phyloP scores from a whole-genome alignment of 495 filamentous ascomycete genomes.

The Penicillium riverlandense region DNA sequence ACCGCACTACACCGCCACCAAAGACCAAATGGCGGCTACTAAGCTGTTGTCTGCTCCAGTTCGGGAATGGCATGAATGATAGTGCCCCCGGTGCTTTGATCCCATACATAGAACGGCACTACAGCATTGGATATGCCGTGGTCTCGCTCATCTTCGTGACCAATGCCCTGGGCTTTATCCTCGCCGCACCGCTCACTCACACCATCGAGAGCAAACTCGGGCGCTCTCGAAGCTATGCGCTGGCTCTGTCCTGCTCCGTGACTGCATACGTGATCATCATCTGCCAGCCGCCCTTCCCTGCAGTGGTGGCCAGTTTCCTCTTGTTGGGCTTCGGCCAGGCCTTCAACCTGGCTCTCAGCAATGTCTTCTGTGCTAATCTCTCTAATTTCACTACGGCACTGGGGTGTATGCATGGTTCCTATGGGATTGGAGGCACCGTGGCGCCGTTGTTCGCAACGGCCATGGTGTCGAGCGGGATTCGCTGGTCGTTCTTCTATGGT shows the following conservation, averaged over 20 bases:
- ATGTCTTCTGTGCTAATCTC: slow-evolving; percentile 68
- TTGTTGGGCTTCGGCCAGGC: slow-evolving; percentile 61
- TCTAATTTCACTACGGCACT: slow-evolving; percentile 55
- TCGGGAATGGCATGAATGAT: slow-evolving; percentile 55
- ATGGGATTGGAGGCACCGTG: slow-evolving; percentile 66
- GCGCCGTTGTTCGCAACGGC: slow-evolving; percentile 66
- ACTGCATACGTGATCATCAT: slow-evolving; percentile 58
- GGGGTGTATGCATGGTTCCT: slow-evolving; percentile 58
- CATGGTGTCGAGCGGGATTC: slow-evolving; percentile 29
- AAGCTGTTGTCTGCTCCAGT: slow-evolving; percentile 34
- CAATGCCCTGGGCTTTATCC: slow-evolving; percentile 70
- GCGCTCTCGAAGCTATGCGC: slow-evolving; percentile 51
- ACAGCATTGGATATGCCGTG: slow-evolving; percentile 63
- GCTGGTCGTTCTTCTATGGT: slow-evolving; percentile 26
- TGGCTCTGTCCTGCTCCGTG: slow-evolving; percentile 42
- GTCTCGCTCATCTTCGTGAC: slow-evolving; percentile 76
- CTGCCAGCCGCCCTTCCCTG: slow-evolving; percentile 60
- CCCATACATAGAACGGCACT: slow-evolving; percentile 66
- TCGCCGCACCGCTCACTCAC: slow-evolving; percentile 56
- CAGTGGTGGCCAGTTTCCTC: slow-evolving; percentile 57
- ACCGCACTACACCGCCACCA: slow-evolving; percentile 35
- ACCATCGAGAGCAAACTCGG: slow-evolving; percentile 47
- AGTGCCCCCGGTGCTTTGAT: slow-evolving; percentile 65
- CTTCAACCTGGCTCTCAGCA: slow-evolving; percentile 60
- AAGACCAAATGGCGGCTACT: slow-evolving; percentile 39